Evolutionary conservation across 257 asterid genomes (phyloP), one percentile per base, ranked within the genome.

Genomic region (Forsythia viridissima): DNA sequence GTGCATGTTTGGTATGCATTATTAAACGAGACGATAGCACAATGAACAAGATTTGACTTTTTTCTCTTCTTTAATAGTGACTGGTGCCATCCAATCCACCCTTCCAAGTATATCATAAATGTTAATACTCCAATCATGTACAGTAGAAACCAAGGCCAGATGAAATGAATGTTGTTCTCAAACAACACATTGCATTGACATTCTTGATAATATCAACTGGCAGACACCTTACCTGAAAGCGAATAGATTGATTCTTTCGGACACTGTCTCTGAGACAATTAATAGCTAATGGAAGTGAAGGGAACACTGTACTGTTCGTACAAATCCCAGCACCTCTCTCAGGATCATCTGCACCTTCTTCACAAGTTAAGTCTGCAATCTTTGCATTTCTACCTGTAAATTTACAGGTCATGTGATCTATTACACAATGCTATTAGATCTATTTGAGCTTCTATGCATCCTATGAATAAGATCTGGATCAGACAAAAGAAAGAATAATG

Each of bases 221-320:
- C 51, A 44, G 18, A 66, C n/a, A 81, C 21, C 59, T 81, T 88
- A 93, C 97, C 99, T 93, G 99, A 81, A 84, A 86, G 71, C 87
- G 93, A 81, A 84, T 87, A 42, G 98, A 90, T 80, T 84, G 92
- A 69, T 89, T 89, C 78, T 84, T 91, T 42, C 90, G 80, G 52
- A 75, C 85, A 40, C 80, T 84, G 74, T 93, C 97, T 82, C 99
- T 87, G 61, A 96, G 94, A 98, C 98, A 96, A 70, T 90, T 87
- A 70, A 96, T 89, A 77, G 99, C 99, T 63, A 84, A 75, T 24
- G 98, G 97, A 80, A 96, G 91, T 76, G 97, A 92, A 71, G 97
- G 85, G 77, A 93, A 92, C 76, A 96, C 94, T 11, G 89, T 82
- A 88, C 94, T 96, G 81, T 76, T 86, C 82, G 90, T 97, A 73